Evolutionary conservation across 1,284 basidiomycete genomes (phyloP).

Genomic region (Pterula multifida): DNA sequence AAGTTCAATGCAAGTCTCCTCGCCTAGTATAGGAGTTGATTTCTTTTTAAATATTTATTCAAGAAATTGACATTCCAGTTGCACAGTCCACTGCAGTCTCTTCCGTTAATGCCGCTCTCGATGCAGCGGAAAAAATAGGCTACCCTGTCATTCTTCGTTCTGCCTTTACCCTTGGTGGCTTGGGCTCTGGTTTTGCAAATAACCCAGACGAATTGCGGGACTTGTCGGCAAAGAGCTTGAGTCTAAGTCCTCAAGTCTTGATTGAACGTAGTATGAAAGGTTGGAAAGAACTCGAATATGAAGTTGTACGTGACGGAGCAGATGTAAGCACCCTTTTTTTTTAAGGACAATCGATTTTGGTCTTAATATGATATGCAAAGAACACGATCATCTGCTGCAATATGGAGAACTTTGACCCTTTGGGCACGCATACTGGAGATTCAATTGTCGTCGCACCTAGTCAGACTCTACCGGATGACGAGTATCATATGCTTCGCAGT

Average conservation of each 20-base stretch:
- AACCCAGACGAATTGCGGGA: slow-evolving; percentile 93
- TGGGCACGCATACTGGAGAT: slow-evolving; percentile 99
- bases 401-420: slow-evolving; percentile 98
- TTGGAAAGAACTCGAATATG: slow-evolving; percentile 99
- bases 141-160: slow-evolving; percentile 98
- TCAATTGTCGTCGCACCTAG: slow-evolving; percentile 99
- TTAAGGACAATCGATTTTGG: neutral
- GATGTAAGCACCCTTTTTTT: slow-evolving; percentile 46
- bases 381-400: slow-evolving; percentile 95
- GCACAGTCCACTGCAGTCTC: slow-evolving; percentile 97
- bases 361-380: slow-evolving; percentile 25
- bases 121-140: slow-evolving; percentile 84
- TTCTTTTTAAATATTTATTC: slow-evolving; percentile 8
- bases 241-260: slow-evolving; percentile 89
- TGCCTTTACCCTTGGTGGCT: slow-evolving; percentile 95
- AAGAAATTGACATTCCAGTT: slow-evolving; percentile 96
- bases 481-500: slow-evolving; percentile 98
- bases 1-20: slow-evolving; percentile 5
- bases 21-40: slow-evolving; percentile 1
- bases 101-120: slow-evolving; percentile 85
- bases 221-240: slow-evolving; percentile 84
- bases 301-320: slow-evolving; percentile 94
- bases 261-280: slow-evolving; percentile 99
- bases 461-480: slow-evolving; percentile 93
- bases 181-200: slow-evolving; percentile 97